Conservation (phyloP, 2,329 filamentous ascomycete genomes). For the Chrysoporthe puriensis region DNA sequence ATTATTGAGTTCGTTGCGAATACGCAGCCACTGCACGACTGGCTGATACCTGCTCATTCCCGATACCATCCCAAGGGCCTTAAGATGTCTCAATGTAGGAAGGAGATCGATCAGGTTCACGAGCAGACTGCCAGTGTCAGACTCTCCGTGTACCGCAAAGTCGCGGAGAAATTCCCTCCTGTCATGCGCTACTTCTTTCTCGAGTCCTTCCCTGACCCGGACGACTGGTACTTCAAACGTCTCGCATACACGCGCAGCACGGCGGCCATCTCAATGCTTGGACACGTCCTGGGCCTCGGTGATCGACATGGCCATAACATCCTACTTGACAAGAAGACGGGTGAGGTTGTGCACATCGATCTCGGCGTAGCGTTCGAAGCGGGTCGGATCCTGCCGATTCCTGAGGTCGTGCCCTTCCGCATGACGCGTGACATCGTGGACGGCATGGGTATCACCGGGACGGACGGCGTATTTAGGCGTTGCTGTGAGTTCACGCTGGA, state of each 20-base stretch:
- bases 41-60: slow-evolving; percentile 87
- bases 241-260: slow-evolving; percentile 92
- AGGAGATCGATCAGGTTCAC: slow-evolving; percentile 76
- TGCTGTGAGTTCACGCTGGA: slow-evolving; percentile 98
- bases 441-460: slow-evolving; percentile 93
- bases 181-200: slow-evolving; percentile 98
- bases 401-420: slow-evolving; percentile 94
- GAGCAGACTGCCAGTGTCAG: slow-evolving; percentile 70
- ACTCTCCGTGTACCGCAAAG: slow-evolving; percentile 74
- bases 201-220: slow-evolving; percentile 89
- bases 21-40: slow-evolving; percentile 90
- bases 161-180: slow-evolving; percentile 82
- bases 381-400: slow-evolving; percentile 90
- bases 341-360: slow-evolving; percentile 96
- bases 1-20: slow-evolving; percentile 97
- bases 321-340: slow-evolving; percentile 83
- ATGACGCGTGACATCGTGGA: slow-evolving; percentile 94
- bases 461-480: slow-evolving; percentile 94
- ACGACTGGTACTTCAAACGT: slow-evolving; percentile 91
- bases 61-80: slow-evolving; percentile 84
- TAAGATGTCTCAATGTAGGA: slow-evolving; percentile 75
- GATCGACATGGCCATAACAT: slow-evolving; percentile 98
- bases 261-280: slow-evolving; percentile 92
- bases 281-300: slow-evolving; percentile 88
- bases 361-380: slow-evolving; percentile 97